These are phyloP conservation scores for Tuber calosporum DNA, from an alignment of 495 filamentous ascomycete genomes.

Conservation along the genomic window DNA sequence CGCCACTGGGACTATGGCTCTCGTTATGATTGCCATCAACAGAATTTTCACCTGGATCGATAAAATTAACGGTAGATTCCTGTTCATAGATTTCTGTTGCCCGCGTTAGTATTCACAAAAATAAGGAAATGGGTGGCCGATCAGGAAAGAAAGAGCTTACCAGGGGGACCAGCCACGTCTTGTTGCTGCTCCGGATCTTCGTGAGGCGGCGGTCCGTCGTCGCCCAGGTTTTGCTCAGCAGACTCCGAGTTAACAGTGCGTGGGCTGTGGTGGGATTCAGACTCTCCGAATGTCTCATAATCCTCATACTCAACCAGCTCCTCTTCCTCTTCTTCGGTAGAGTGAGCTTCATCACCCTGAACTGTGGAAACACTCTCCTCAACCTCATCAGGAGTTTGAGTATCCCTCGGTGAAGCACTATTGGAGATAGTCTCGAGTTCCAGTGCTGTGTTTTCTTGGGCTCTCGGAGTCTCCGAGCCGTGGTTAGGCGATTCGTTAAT, in stretches of 20 bases:
- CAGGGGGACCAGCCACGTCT: constrained; percentile 10
- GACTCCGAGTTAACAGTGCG: constrained; percentile 1
- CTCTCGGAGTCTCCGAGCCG: neutral
- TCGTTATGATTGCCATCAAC: constrained; percentile 6
- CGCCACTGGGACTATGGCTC: constrained; percentile 5
- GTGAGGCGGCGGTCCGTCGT: constrained; percentile 4
- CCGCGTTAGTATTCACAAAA: neutral
- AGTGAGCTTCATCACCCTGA: constrained; percentile 5
- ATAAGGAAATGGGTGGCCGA: neutral
- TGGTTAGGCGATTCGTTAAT: neutral
- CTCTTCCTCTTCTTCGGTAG: constrained; percentile 29
- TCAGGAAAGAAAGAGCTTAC: neutral
- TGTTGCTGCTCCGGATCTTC: constrained; percentile 15
- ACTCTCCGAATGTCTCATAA: constrained; percentile 13
- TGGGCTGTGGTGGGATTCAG: constrained; percentile 1
- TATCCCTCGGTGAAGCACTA: constrained; percentile 15
- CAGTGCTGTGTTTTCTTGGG: neutral
- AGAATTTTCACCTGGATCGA: constrained; percentile 7
- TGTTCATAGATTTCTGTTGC: constrained; percentile 14
- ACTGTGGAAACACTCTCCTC: constrained; percentile 26
- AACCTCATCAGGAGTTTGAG: constrained; percentile 31
- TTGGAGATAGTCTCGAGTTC: constrained; percentile 22
- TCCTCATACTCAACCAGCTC: constrained; percentile 40
- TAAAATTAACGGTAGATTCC: constrained; percentile 15
- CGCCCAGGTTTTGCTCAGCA: constrained; percentile 2